Conservation (phyloP, 2,329 filamentous ascomycete genomes). For the Pseudocercospora fijiensis region DNA sequence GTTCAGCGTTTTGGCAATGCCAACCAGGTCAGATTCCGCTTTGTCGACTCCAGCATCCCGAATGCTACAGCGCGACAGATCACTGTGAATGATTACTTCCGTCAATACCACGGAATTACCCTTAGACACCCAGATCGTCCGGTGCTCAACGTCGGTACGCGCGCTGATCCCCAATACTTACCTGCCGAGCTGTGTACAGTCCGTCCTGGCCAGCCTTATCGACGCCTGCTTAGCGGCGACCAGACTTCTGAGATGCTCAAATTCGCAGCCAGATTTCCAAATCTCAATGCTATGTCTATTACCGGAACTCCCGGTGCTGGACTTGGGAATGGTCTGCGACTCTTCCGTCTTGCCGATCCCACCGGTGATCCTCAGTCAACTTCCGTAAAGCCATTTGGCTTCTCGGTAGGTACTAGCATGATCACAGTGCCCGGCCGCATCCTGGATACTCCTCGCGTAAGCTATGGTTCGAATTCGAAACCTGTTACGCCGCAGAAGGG, state of each 20-base stretch:
- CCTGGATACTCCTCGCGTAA: constrained; percentile 59
- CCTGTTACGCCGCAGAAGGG: constrained; percentile 25
- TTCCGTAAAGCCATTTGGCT: constrained; percentile 55
- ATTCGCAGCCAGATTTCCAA: constrained; percentile 68
- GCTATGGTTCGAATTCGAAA: constrained; percentile 50
- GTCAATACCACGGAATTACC: constrained; percentile 42
- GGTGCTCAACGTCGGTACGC: constrained; percentile 62
- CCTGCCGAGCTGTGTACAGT: constrained; percentile 67
- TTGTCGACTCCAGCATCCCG: constrained; percentile 19
- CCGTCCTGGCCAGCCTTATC: constrained; percentile 62
- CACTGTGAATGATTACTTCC: constrained; percentile 55
- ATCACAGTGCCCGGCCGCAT: constrained; percentile 73
- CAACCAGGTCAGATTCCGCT: constrained; percentile 53
- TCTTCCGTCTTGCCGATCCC: constrained; percentile 53
- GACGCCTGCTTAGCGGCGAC: constrained; percentile 56
- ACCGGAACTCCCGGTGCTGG: constrained; percentile 31
- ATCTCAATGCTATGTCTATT: constrained; percentile 67
- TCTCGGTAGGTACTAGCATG: constrained; percentile 61
- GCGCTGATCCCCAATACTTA: constrained; percentile 59
- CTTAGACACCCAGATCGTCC: constrained; percentile 52
- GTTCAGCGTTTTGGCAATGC: constrained; percentile 40
- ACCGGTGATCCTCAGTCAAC: constrained; percentile 22
- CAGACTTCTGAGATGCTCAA: constrained; percentile 70
- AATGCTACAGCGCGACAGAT: constrained; percentile 43
- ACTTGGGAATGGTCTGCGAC: constrained; percentile 53